Evolutionary conservation across 208 protist genomes (phyloP).

Genomic region (Novymonas esmeraldas): DNA sequence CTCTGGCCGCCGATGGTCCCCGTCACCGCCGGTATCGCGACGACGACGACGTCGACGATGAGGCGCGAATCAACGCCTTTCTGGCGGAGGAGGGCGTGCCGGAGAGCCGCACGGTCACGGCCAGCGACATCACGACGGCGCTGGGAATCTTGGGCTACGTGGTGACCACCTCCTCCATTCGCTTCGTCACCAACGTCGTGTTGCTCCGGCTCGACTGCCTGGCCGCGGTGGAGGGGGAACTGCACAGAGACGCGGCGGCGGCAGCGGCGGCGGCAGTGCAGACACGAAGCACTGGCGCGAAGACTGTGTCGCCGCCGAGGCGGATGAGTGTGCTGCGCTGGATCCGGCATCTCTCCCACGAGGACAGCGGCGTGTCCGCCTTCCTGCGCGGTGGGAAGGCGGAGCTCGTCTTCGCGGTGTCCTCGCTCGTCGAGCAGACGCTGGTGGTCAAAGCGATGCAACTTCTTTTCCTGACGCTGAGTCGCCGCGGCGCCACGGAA

Average conservation of each 20-base stretch:
- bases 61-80: conserved; percentile 22
- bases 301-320: not conserved
- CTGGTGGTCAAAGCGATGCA: conserved; percentile 15
- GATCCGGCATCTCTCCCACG: conserved; percentile 14
- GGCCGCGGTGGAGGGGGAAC: conserved; percentile 20
- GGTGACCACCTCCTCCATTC: conserved; percentile 9
- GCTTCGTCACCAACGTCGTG: conserved; percentile 12
- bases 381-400: conserved; percentile 31
- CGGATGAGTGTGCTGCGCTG: conserved; percentile 11
- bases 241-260: conserved; percentile 2
- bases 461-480: no score
- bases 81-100: conserved; percentile 28
- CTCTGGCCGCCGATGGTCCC: not conserved
- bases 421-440: conserved; percentile 16
- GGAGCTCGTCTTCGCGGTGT: conserved; percentile 23
- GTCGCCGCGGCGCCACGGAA: not conserved
- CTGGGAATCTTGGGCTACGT: conserved; percentile 16
- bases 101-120: not conserved
- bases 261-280: not conserved
- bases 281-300: not conserved
- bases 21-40: not conserved
- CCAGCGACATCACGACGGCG: conserved; percentile 11
- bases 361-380: conserved; percentile 4
- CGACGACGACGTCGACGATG: conserved; percentile 1
- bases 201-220: conserved; percentile 25